A percentile compares a stretch with the other conserved stretches of the same genome.
These are phyloP conservation scores for Monilinia fructicola DNA, from an alignment of 2,329 filamentous ascomycete genomes.

Conservation along the genomic window DNA sequence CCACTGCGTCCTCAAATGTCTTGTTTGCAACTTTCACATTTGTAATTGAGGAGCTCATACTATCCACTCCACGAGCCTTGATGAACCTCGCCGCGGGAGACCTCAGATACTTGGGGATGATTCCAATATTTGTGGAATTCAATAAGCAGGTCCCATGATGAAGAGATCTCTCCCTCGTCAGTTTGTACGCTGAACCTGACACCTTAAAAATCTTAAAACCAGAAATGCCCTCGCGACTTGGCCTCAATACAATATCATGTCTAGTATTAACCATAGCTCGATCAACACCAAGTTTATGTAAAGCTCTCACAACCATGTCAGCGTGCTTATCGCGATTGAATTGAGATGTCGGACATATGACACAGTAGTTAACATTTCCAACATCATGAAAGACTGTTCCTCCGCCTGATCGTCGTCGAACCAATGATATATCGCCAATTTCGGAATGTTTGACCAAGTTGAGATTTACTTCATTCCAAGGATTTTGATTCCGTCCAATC, in stretches of 20 bases:
- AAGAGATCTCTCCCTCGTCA: conserved; percentile 75
- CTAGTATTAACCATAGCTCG: conserved; percentile 78
- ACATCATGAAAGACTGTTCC: conserved; percentile 92
- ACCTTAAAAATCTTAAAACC: conserved; percentile 63
- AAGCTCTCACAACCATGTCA: conserved; percentile 86
- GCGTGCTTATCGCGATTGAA: conserved; percentile 89
- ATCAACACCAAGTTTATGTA: conserved; percentile 58
- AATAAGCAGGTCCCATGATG: conserved; percentile 94
- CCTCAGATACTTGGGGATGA: conserved; percentile 68
- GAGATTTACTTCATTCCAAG: conserved; percentile 89
- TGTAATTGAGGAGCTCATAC: conserved; percentile 78
- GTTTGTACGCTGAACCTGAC: conserved; percentile 92
- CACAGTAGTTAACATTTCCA: conserved; percentile 93
- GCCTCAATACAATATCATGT: conserved; percentile 85
- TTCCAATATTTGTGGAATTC: conserved; percentile 68
- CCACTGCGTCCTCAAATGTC: conserved; percentile 53
- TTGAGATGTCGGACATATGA: conserved; percentile 72
- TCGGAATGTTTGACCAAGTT: conserved; percentile 48
- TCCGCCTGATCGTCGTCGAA: conserved; percentile 83
- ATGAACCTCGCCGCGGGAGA: conserved; percentile 79
- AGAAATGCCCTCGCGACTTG: conserved; percentile 20
- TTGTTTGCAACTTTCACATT: conserved; percentile 67
- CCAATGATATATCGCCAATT: conserved; percentile 49
- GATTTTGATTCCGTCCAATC: conserved; percentile 95
- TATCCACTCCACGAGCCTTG: conserved; percentile 82